Conservation (phyloP, 2,329 filamentous ascomycete species). For the Bipolaris oryzae region DNA sequence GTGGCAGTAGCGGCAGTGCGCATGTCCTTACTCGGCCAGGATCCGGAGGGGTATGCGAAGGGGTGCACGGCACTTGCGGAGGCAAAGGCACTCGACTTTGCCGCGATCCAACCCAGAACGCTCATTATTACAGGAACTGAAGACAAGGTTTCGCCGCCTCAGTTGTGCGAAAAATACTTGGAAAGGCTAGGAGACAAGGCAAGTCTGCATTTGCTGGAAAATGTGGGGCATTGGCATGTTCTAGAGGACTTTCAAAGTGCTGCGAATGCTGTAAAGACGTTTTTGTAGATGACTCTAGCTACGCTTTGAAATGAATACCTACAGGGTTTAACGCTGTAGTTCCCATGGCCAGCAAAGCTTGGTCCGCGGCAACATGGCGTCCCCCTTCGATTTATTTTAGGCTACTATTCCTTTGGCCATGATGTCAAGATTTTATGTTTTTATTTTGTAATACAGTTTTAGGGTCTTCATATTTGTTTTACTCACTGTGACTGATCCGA, state of each 20-base stretch:
- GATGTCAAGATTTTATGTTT: too few species aligned
- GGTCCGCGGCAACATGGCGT: too few species aligned
- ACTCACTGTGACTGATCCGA: too few species aligned
- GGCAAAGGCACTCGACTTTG: constrained; percentile 45
- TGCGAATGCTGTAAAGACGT: not conserved
- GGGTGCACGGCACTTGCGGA: constrained; percentile 57
- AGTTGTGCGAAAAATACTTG: not conserved
- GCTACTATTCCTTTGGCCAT: too few species aligned
- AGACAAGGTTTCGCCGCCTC: not conserved
- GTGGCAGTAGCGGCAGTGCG: constrained; percentile 53
- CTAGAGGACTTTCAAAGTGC: constrained; percentile 54
- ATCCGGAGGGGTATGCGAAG: constrained; percentile 63
- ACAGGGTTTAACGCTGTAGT: too few species aligned
- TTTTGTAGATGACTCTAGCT: not conserved
- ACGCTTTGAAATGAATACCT: too few species aligned
- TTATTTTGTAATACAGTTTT: too few species aligned
- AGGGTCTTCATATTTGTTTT: too few species aligned
- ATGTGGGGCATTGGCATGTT: constrained; percentile 59
- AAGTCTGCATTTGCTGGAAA: constrained; percentile 45
- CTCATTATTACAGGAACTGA: not conserved
- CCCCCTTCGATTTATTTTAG: too few species aligned
- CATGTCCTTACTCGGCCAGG: constrained; percentile 55
- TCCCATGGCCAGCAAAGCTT: too few species aligned
- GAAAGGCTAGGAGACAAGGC: constrained; percentile 9
- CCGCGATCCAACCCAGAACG: not conserved